Base-by-base conservation (phyloP, 2,329 filamentous ascomycete species). In the Aspergillus fumigatus region DNA sequence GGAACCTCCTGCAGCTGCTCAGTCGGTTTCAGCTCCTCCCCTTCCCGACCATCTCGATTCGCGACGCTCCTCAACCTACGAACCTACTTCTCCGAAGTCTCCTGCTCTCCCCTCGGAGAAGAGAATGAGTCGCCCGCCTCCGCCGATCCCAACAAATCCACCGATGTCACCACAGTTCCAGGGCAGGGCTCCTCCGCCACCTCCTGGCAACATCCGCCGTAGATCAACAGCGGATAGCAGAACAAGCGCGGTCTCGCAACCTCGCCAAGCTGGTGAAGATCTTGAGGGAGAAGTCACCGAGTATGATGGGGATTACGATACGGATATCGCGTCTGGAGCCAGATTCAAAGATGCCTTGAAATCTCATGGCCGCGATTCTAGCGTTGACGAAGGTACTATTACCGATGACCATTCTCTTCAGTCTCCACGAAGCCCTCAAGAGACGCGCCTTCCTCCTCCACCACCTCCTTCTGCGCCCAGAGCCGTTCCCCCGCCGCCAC, bases 281-380 rank as follows among this genome's bases (percentile, higher is more conserved):
- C 87, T 85, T 26, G 88, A 88, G 57, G 90, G 89, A 57, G 92
- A 95, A 67, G 83, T 91, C 35, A 95, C 91, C 0, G 93, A 97
- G 69, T 97, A 97, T 68, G 94, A 99, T 70, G 94, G 93, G 6
- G 94, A 97, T 69, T 97, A 97, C 70, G 94, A 97, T 66, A 97
- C 94, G 6, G 94, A 97, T 70, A 97, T 97, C 69, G 92, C 89
- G 1, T 90, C 92, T n/a, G 88, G 90, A 9, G 91, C 85, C n/a
- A 90, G 89, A 55, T 91, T 96, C 73, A 97, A 96, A 74, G 93
- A 96, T 75, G 92, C 93, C 0, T 75, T 97, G 59, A 96, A 93
- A 72, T 79, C 90, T 8, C 91, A 96, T 72, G 84, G 82, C 7
- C 84, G 88, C 53, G 90, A 93, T 48, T 84, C 88, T 6, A 95